phyloP scores from a whole-genome alignment of 106 monocot genomes.

The Phalaenopsis equestris region DNA sequence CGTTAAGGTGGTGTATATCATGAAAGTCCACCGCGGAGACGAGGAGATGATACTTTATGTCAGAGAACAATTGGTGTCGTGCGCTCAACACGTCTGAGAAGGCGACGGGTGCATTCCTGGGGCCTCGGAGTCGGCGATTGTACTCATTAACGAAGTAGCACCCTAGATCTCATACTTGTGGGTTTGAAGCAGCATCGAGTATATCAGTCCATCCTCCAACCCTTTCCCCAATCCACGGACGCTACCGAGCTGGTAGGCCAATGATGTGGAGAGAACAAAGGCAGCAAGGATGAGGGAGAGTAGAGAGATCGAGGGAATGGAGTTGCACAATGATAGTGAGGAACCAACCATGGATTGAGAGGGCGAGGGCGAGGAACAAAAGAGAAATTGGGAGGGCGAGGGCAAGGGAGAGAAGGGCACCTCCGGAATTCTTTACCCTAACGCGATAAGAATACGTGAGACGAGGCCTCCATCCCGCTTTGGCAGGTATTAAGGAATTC shows the following conservation, averaged over 20 bases:
- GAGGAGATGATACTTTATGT: constrained; percentile 28
- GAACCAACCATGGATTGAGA: not conserved
- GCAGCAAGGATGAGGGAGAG: not conserved
- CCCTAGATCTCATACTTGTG: constrained; percentile 26
- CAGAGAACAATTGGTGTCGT: constrained; percentile 31
- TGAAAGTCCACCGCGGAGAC: not conserved
- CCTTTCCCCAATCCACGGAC: not conserved
- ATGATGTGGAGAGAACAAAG: not conserved
- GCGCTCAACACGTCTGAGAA: constrained; percentile 27
- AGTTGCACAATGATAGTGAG: not conserved
- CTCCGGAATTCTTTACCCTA: too few species aligned
- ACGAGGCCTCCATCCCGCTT: too few species aligned
- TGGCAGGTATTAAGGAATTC: too few species aligned
- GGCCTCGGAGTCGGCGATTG: constrained; percentile 15
- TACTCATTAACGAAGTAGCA: constrained; percentile 34
- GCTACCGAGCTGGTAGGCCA: not conserved
- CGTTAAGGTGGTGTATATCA: constrained; percentile 1
- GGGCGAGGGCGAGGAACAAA: too few species aligned
- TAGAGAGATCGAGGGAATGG: not conserved
- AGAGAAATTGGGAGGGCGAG: too few species aligned
- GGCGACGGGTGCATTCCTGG: not conserved
- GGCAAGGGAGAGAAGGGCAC: too few species aligned
- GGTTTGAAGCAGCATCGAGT: constrained; percentile 25
- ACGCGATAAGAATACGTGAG: too few species aligned
- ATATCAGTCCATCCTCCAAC: constrained; percentile 27